Evolutionary conservation across 1,284 basidiomycete species (phyloP).

Genomic region (Ganoderma boninense): DNA sequence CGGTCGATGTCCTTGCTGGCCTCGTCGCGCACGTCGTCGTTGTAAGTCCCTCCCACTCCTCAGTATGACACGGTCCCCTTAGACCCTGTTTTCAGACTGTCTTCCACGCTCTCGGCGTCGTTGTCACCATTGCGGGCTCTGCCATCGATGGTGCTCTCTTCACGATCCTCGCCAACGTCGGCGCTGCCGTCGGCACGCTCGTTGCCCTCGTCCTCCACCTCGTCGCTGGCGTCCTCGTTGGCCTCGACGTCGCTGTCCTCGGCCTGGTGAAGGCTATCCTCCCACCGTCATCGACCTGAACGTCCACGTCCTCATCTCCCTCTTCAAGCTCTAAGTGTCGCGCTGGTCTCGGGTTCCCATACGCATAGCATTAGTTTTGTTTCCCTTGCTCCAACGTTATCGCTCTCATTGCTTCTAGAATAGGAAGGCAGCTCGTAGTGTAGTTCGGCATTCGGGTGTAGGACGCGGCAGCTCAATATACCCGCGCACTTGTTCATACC

Average conservation of each 20-base stretch:
- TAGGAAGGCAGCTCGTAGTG: background rate
- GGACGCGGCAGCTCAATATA: constrained; percentile 6
- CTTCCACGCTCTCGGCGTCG: constrained; percentile 46
- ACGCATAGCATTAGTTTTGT: background rate
- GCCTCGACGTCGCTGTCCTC: constrained; percentile 25
- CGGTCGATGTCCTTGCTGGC: constrained; percentile 41
- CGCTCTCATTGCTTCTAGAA: constrained; percentile 23
- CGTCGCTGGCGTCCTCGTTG: constrained; percentile 34
- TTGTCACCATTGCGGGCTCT: constrained; percentile 44
- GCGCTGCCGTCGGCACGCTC: constrained; percentile 39
- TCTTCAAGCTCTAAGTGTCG: constrained; percentile 33
- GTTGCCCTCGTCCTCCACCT: constrained; percentile 43
- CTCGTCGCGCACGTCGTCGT: constrained; percentile 41
- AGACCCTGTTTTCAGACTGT: constrained; percentile 39
- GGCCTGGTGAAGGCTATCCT: constrained; percentile 39
- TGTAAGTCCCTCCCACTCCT: constrained; percentile 25
- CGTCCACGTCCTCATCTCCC: constrained; percentile 32
- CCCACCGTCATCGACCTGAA: constrained; percentile 34
- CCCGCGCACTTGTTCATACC: constrained; percentile 11
- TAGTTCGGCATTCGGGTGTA: background rate
- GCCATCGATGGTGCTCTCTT: constrained; percentile 37
- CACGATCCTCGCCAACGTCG: constrained; percentile 41
- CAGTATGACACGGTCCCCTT: too few relatives aligned
- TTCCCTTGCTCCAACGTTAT: background rate
- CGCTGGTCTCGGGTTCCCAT: background rate